Base-by-base conservation (phyloP, 768 basidiomycete genomes). In the Suillus subluteus region DNA sequence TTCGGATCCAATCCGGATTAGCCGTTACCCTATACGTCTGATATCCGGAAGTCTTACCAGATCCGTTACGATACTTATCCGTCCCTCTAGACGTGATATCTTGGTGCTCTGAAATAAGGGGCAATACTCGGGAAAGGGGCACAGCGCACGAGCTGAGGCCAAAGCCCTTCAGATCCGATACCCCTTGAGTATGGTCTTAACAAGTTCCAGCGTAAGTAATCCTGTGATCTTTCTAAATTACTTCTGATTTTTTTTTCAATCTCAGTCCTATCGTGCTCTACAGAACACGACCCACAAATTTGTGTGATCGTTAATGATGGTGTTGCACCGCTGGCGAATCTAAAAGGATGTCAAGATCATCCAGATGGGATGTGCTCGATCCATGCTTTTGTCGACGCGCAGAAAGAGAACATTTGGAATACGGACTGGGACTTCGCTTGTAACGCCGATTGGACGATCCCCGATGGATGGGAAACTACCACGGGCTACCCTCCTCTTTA, bases 251-350 rank as follows among this genome's bases (percentile, higher is more conserved):
- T n/a, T 12, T 70, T 74, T 26, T 26, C 18, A 58, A 64, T 67
- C 69, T 76, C 15, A 92, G 87, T 92, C 15, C 79, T 91, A 4
- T 80, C 82, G 66, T 92, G 90, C 71, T 75, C 80, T 37, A 82
- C 82, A 30, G 66, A 68, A 32, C 79, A 84, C 7, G 83, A 77
- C 26, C 83, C 83, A 1, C 88, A 93, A 70, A 91, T 95, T 68
- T 86, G 94, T 4, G 81, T 94, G 71, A 87, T 95, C 70, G 84
- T 95, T 73, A 95, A 95, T 80, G 94, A 96, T 72, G 94, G 87
- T 3, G 89, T 91, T 11, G 87, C 86, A 0, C 94, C 94, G 8
- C 82, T 95, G 38, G 90, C 88, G 0, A 86, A 88, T 16, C 86
- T 95, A 68, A 80, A 82, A 35, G 92, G 91, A 6, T 95, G 93